Base-by-base conservation (phyloP, 1,139 yeast genomes). In the Taphrina communis region DNA sequence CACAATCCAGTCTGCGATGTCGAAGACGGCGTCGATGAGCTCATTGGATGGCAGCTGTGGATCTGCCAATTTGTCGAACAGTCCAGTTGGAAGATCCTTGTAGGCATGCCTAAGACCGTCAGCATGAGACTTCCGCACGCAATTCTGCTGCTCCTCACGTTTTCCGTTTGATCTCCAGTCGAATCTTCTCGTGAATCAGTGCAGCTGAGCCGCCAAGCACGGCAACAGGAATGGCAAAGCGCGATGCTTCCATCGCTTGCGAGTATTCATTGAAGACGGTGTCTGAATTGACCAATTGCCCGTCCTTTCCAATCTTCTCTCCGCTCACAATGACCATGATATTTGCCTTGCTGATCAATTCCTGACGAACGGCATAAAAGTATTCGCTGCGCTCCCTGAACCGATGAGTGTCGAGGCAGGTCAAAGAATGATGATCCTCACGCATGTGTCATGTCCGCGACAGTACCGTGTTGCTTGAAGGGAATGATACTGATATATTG, bases 361-460 rank as follows among this genome's bases (percentile, higher is more conserved):
- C 66, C 36, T 62, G 66, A 12, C 66, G 59, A 17, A 62, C 66
- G 3, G 36, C 44, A 44, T 52, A 38, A 36, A 62, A 62, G 44
- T 62, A 62, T 31, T 53, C 59, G 42, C 66, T 62, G 8, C 59
- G 50, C 21, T 52, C 59, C 11, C 53, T 36, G 36, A n/a, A 31
- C 31, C 58, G 21, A 35, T 21, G 9, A 50, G 12, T 31, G 17
- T 14, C 14, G 11, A 14, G n/a, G 2, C 8, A n/a, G n/a, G 19
- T 12, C 48, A 14, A 8, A n/a, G n/a, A 12, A 7, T 11, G 17
- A 44, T 44, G 2, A 44, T 9, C 2, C 55, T 31, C 17, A 53
- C 58, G 62, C 62, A 52, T 62, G 66, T 12, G 66, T 52, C 66
- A 62, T 62, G n/a, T 51, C 66, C 8, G 66, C 66, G 14, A 62